phyloP scores from a whole-genome alignment of 108 stramenopile species.

The Cylindrotheca fusiformis region DNA sequence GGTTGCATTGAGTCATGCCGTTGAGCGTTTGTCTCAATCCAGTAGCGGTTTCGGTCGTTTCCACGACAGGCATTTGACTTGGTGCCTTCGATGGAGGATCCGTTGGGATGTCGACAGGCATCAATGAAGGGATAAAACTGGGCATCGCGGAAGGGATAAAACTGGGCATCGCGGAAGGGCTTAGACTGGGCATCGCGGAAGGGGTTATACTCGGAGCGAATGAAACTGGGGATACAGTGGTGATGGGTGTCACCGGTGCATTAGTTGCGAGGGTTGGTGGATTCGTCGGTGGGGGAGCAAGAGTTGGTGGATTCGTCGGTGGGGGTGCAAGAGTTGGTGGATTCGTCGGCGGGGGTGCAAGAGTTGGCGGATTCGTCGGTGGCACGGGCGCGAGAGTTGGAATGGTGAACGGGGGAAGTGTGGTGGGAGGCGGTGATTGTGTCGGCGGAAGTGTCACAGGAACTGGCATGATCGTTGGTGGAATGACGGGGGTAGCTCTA shows the following conservation, averaged over 20 bases:
- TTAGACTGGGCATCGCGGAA: not conserved
- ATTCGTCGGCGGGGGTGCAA: too few species aligned
- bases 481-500: too few species aligned
- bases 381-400: too few species aligned
- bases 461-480: not conserved
- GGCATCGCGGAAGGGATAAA: not conserved
- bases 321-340: too few species aligned
- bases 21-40: not conserved
- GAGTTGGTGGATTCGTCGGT: too few species aligned
- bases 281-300: too few species aligned
- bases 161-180: not conserved
- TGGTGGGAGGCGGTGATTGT: too few species aligned
- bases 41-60: conserved; percentile 2
- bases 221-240: too few species aligned
- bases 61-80: not conserved
- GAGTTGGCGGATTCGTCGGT: too few species aligned
- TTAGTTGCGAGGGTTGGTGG: too few species aligned
- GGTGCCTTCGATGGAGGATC: not conserved
- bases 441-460: not conserved
- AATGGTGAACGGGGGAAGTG: too few species aligned
- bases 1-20: not conserved
- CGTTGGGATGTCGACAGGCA: not conserved
- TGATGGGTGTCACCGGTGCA: too few species aligned
- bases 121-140: not conserved
- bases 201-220: not conserved